Conservation (phyloP, 345 rosid species). For the Syzygium jambos region DNA sequence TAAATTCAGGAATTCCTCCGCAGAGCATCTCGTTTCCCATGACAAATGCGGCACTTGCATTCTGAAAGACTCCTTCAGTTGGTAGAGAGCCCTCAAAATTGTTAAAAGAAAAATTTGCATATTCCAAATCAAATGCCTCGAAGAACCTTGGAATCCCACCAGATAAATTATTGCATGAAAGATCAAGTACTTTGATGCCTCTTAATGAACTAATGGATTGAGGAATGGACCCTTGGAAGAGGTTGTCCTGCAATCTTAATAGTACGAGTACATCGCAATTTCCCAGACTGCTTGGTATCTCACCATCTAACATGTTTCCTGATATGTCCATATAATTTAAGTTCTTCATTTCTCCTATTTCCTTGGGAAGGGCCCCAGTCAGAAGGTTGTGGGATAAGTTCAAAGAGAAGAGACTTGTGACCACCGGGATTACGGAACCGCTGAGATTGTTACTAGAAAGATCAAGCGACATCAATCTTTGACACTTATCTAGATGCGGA, state of each 20-base stretch:
- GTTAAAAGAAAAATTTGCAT: no score
- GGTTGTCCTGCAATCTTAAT: constrained; percentile 9
- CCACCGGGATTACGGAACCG: constrained; percentile 7
- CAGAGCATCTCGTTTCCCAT: constrained; percentile 18
- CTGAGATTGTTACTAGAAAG: constrained; percentile 12
- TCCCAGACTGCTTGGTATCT: constrained; percentile 16
- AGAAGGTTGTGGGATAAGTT: constrained; percentile 18
- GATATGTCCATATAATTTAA: not conserved
- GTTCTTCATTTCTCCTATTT: constrained; percentile 13
- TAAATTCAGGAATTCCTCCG: constrained; percentile 1
- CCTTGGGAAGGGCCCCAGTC: constrained; percentile 9
- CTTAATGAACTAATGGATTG: constrained; percentile 11
- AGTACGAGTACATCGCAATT: constrained; percentile 3
- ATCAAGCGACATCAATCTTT: not conserved
- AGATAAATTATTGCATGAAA: constrained; percentile 12
- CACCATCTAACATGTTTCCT: constrained; percentile 19
- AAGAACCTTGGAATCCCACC: no score
- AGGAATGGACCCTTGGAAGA: constrained; percentile 25
- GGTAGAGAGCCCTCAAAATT: constrained; percentile 1
- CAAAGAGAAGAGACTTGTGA: not conserved
- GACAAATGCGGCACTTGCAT: constrained; percentile 15
- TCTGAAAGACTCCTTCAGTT: constrained; percentile 18
- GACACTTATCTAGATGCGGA: constrained; percentile 1
- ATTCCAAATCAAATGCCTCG: no score
- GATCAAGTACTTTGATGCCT: constrained; percentile 17